phyloP scores from a whole-genome alignment of 768 basidiomycete genomes.

The Russula foetens region DNA sequence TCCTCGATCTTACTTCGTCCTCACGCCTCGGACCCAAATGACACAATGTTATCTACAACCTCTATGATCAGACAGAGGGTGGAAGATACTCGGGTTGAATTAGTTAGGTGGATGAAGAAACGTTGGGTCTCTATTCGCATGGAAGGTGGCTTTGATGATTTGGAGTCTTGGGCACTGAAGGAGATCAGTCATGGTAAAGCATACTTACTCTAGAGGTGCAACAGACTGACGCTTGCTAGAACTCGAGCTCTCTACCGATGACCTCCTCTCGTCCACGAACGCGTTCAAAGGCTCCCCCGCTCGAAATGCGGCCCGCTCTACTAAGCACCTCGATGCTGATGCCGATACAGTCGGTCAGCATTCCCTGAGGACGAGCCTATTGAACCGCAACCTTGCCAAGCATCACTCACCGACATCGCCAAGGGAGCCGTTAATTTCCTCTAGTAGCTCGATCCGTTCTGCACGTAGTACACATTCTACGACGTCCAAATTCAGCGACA shows the following conservation, averaged over 20 bases:
- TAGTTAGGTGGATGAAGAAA: constrained; percentile 67
- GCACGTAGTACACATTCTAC: constrained; percentile 35
- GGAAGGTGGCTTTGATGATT: constrained; percentile 67
- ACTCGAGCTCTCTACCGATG: constrained; percentile 72
- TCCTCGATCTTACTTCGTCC: constrained; percentile 63
- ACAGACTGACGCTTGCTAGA: constrained; percentile 35
- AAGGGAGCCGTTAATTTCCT: constrained; percentile 27
- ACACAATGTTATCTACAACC: constrained; percentile 58
- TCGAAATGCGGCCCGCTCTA: constrained; percentile 21
- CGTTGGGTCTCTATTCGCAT: constrained; percentile 71
- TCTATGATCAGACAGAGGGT: constrained; percentile 65
- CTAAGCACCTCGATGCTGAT: constrained; percentile 26
- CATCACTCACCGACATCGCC: constrained; percentile 23
- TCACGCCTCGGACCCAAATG: constrained; percentile 47
- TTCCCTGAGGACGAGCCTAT: constrained; percentile 38
- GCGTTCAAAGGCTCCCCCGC: constrained; percentile 19
- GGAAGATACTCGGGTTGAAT: constrained; percentile 59
- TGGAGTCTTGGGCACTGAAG: constrained; percentile 85
- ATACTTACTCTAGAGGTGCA: not conserved
- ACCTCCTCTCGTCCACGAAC: constrained; percentile 43
- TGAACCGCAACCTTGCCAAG: constrained; percentile 28
- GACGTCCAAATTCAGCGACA: constrained; percentile 26
- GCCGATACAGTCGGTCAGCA: constrained; percentile 37
- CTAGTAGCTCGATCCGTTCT: constrained; percentile 38
- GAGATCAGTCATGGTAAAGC: constrained; percentile 77